A percentile compares a stretch with the other conserved stretches of the same genome.
These are phyloP conservation scores for Furcasterigmium furcatum DNA, from an alignment of 2,329 filamentous ascomycete species.

Conservation along the genomic window DNA sequence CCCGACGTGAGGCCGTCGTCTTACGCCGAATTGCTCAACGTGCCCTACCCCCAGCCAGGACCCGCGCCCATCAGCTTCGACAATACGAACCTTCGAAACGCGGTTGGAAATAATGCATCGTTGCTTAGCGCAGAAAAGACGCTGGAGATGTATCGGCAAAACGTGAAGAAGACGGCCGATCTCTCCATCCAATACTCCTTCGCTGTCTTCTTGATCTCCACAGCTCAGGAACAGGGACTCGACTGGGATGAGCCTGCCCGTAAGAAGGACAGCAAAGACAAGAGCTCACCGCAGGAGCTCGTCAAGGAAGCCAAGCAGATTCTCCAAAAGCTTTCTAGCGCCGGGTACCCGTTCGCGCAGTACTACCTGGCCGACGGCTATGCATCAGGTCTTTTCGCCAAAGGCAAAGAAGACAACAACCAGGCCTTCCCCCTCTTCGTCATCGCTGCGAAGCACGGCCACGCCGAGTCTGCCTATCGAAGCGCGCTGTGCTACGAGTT, in stretches of 20 bases:
- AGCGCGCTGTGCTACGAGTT: constrained; percentile 96
- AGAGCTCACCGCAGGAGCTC: constrained; percentile 62
- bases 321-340: constrained; percentile 79
- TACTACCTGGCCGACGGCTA: constrained; percentile 96
- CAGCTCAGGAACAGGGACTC: constrained; percentile 74
- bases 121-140: constrained; percentile 90
- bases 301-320: constrained; percentile 87
- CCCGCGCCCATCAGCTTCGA: constrained; percentile 68
- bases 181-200: constrained; percentile 92
- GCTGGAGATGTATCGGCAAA: constrained; percentile 94
- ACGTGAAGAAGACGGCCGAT: constrained; percentile 96
- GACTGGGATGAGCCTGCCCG: constrained; percentile 43
- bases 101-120: constrained; percentile 85
- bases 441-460: constrained; percentile 91
- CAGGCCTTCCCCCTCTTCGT: constrained; percentile 91
- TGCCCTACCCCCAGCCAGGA: constrained; percentile 76
- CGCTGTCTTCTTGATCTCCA: constrained; percentile 88
- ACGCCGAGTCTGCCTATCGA: constrained; percentile 93
- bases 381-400: constrained; percentile 91
- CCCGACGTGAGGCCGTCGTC: constrained; percentile 51
- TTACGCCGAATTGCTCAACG: constrained; percentile 59
- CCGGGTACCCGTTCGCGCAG: constrained; percentile 92
- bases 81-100: constrained; percentile 75
- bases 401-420: constrained; percentile 88
- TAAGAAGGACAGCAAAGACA: constrained; percentile 42